Conservation (phyloP, 2,329 filamentous ascomycete species). For the Apiospora koreana region DNA sequence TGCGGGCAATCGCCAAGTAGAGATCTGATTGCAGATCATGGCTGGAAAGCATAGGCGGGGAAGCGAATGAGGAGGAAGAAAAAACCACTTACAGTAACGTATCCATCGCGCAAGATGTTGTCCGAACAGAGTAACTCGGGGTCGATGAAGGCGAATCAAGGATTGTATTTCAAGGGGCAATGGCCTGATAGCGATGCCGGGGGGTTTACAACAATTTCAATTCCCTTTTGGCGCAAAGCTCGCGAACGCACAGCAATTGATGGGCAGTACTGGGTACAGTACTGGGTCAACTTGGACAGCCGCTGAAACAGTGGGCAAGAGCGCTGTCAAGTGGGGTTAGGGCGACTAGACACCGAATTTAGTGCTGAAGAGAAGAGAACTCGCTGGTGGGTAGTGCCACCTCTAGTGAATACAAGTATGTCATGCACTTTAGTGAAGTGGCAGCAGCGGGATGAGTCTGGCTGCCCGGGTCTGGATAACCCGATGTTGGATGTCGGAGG, state of each 20-base stretch:
- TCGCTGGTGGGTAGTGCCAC: not conserved
- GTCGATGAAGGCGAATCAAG: not conserved
- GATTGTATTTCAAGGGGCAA: not conserved
- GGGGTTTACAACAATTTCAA: not conserved
- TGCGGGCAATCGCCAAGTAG: not conserved
- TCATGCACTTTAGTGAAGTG: too few relatives aligned
- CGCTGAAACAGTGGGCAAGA: constrained; percentile 3
- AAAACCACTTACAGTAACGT: constrained; percentile 7
- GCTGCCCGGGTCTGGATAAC: not conserved
- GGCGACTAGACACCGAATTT: constrained; percentile 3
- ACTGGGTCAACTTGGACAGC: not conserved
- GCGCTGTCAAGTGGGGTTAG: constrained; percentile 4
- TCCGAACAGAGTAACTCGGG: not conserved
- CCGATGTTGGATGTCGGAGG: not conserved
- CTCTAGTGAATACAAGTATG: not conserved
- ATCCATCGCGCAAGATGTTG: constrained; percentile 9
- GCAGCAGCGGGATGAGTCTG: not conserved
- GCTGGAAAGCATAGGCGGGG: not conserved
- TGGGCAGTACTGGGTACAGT: not conserved
- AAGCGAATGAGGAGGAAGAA: not conserved
- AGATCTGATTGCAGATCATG: not conserved
- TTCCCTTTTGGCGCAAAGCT: not conserved
- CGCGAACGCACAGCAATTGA: not conserved
- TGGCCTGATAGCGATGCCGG: not conserved
- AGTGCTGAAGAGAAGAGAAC: not conserved